These are phyloP conservation scores for Plasmodiophora brassicae DNA, from an alignment of 208 protist genomes.

Conservation along the genomic window DNA sequence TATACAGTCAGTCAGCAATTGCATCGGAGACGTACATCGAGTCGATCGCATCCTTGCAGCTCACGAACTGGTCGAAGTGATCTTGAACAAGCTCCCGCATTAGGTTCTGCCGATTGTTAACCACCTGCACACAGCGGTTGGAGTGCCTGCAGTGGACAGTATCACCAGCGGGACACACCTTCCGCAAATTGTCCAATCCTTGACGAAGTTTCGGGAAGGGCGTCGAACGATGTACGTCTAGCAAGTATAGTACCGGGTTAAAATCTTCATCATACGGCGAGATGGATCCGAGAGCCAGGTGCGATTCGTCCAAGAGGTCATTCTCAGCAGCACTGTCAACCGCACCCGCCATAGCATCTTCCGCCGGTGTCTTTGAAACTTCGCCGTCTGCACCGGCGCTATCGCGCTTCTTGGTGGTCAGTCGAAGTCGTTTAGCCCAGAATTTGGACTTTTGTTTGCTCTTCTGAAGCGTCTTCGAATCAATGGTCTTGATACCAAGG, in stretches of 20 bases:
- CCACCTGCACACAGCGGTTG: not conserved
- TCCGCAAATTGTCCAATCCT: not conserved
- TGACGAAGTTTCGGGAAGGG: not conserved
- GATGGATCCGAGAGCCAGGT: not conserved
- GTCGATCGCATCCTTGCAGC: constrained; percentile 27
- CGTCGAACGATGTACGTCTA: constrained; percentile 16
- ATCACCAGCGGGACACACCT: not conserved
- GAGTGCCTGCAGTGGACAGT: too few species aligned
- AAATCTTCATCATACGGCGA: constrained; percentile 26
- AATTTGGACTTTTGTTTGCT: not conserved
- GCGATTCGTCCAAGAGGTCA: not conserved
- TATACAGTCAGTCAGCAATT: not conserved
- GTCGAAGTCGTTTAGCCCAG: constrained; percentile 1
- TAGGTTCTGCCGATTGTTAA: constrained; percentile 18
- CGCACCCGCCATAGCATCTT: not conserved
- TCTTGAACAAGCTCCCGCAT: constrained; percentile 5
- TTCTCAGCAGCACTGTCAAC: not conserved
- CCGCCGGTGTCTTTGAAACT: not conserved
- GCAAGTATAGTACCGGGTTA: not conserved
- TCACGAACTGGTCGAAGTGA: constrained; percentile 18
- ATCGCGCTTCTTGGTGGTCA: not conserved
- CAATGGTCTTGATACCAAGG: not conserved
- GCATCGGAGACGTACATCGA: not conserved
- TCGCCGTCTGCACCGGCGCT: not conserved
- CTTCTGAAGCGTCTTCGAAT: not conserved